phyloP scores from a whole-genome alignment of 2,329 filamentous ascomycete genomes.

The Amauroascus niger region DNA sequence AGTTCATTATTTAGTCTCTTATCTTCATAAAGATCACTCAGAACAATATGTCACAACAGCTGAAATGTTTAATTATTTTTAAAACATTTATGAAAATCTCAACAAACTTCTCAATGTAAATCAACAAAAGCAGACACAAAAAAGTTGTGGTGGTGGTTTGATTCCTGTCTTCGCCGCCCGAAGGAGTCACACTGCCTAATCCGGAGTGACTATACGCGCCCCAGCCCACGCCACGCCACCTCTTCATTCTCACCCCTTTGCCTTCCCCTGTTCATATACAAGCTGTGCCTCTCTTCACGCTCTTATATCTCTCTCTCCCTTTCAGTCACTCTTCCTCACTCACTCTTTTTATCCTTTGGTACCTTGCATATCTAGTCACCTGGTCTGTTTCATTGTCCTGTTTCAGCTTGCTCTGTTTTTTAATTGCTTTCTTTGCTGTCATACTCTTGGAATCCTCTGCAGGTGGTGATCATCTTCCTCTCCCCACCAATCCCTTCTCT shows the following conservation, averaged over 20 bases:
- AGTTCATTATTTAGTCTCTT: too few relatives aligned
- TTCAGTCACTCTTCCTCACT: too few relatives aligned
- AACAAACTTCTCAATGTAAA: too few relatives aligned
- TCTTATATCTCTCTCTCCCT: too few relatives aligned
- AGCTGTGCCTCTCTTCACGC: conserved; percentile 10
- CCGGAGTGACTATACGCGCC: conserved; percentile 8
- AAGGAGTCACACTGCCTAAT: conserved; percentile 15
- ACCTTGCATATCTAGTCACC: conserved; percentile 14
- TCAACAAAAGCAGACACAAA: too few relatives aligned
- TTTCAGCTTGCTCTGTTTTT: neutral
- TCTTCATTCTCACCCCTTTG: too few relatives aligned
- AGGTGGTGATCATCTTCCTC: conserved; percentile 3
- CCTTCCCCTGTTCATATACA: neutral
- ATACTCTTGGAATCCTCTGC: neutral
- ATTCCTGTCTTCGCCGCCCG: too few relatives aligned
- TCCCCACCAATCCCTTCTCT: neutral
- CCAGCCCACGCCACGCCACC: conserved; percentile 13
- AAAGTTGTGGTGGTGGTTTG: too few relatives aligned
- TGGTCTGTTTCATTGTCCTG: neutral
- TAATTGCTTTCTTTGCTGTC: neutral
- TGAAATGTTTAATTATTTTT: too few relatives aligned
- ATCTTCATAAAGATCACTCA: too few relatives aligned
- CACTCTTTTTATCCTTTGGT: neutral
- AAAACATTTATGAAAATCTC: too few relatives aligned
- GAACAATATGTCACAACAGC: too few relatives aligned